Conservation (phyloP, 345 rosid genomes). For the Microthlaspi erraticum region DNA sequence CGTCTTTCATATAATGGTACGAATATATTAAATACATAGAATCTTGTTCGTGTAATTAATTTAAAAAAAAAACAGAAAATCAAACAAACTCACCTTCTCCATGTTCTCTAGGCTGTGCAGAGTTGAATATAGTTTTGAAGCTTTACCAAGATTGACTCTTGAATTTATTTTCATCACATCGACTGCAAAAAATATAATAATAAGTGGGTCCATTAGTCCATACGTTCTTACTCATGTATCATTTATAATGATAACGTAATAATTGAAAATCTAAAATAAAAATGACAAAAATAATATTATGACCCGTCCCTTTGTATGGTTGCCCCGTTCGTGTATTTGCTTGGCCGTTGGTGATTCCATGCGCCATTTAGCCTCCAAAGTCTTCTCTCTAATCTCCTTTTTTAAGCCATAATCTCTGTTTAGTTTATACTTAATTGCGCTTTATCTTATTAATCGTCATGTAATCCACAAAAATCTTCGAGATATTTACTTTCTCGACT, state of each 20-base stretch:
- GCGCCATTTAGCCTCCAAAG: constrained; percentile 61
- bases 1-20: constrained; percentile 9
- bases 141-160: constrained; percentile 36
- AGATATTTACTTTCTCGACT: constrained; percentile 30
- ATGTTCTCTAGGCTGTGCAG: constrained; percentile 9
- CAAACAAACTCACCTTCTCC: constrained; percentile 1
- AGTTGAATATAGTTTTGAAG: constrained; percentile 24
- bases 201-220: constrained; percentile 40
- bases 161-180: constrained; percentile 8
- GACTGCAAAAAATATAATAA: not conserved
- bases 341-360: constrained; percentile 64
- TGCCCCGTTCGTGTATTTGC: constrained; percentile 48
- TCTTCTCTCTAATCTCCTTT: constrained; percentile 40
- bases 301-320: constrained; percentile 46
- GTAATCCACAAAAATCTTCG: constrained; percentile 43
- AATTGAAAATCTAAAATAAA: constrained; percentile 10
- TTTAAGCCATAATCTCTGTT: constrained; percentile 25
- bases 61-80: not conserved
- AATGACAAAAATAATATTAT: constrained; percentile 14
- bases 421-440: constrained; percentile 31
- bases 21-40: not conserved
- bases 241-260: not conserved
- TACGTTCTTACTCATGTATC: constrained; percentile 25
- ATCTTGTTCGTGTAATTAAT: not conserved
- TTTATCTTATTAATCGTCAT: constrained; percentile 34